A percentile compares a stretch with the other conserved stretches of the same genome.
Evolutionary conservation across 1,284 basidiomycete species (phyloP).

Genomic region (Naganishia sp.): DNA sequence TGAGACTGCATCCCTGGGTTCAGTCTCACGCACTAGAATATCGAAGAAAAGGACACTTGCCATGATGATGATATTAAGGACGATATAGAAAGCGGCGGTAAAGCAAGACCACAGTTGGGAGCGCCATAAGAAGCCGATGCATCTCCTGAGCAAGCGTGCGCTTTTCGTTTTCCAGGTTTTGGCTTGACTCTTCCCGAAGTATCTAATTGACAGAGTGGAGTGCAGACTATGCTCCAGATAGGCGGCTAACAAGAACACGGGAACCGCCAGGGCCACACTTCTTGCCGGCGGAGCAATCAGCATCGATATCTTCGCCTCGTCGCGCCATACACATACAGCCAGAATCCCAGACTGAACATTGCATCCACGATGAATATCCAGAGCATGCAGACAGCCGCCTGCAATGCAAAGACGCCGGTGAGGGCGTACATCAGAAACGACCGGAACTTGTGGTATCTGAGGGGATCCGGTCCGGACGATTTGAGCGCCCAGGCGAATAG

Average conservation of each 20-base stretch:
- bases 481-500: too few species aligned
- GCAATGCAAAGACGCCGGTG: background rate
- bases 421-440: background rate
- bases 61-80: slow-evolving; percentile 9
- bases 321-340: background rate
- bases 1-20: background rate
- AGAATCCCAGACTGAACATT: background rate
- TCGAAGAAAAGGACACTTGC: background rate
- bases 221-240: too few species aligned
- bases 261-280: background rate
- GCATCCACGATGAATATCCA: slow-evolving; percentile 1
- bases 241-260: too few species aligned
- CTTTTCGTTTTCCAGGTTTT: too few species aligned
- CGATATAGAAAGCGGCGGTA: slow-evolving; percentile 2
- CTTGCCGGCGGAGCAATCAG: too few species aligned
- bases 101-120: slow-evolving; percentile 6
- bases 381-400: background rate
- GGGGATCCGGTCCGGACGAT: background rate
- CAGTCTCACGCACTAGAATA: background rate
- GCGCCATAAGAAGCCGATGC: background rate
- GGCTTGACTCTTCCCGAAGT: too few species aligned
- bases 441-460: slow-evolving; percentile 1
- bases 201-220: too few species aligned
- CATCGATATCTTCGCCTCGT: background rate
- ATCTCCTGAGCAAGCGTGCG: too few species aligned